phyloP scores from a whole-genome alignment of 1,139 yeast species.

The Saccharomyces hybrid region DNA sequence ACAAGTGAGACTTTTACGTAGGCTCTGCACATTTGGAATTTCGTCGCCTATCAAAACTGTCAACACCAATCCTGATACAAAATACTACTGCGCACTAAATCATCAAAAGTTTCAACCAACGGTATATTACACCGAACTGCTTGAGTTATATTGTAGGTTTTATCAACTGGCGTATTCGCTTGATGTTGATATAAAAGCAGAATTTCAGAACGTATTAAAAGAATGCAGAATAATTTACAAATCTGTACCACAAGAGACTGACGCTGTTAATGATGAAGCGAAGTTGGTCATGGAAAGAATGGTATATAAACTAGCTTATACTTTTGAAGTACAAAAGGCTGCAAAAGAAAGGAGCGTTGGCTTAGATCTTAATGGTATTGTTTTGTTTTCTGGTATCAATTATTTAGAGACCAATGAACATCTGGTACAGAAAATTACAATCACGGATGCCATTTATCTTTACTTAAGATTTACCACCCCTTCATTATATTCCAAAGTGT shows the following conservation, averaged over 20 bases:
- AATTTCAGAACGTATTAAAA: conserved; percentile 33
- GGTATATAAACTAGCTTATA: conserved; percentile 35
- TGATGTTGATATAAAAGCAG: conserved; percentile 49
- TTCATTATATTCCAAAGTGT: conserved; percentile 26
- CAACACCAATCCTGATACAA: conserved; percentile 12
- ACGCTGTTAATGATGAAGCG: conserved; percentile 25
- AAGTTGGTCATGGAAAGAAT: conserved; percentile 32
- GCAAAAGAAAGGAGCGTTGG: conserved; percentile 28
- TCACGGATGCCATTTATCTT: conserved; percentile 30
- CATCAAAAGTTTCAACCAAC: conserved; percentile 4
- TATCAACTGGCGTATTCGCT: conserved; percentile 21
- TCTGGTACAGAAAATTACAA: conserved; percentile 14
- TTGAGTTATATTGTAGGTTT: conserved; percentile 15
- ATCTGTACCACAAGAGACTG: conserved; percentile 25
- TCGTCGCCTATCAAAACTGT: conserved; percentile 35
- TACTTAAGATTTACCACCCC: conserved; percentile 34
- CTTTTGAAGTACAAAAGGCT: conserved; percentile 29
- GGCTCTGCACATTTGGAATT: conserved; percentile 41
- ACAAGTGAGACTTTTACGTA: conserved; percentile 33
- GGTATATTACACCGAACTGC: conserved; percentile 25
- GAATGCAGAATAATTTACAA: conserved; percentile 25
- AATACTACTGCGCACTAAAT: conserved; percentile 13
- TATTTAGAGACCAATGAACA: conserved; percentile 20
- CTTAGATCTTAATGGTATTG: conserved; percentile 30
- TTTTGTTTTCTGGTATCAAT: conserved; percentile 31